A percentile compares a stretch with the other conserved stretches of the same genome.
These are phyloP conservation scores for carrot (Daucus carota) DNA, from an alignment of 129 eudicot genomes.

Conservation along the genomic window DNA sequence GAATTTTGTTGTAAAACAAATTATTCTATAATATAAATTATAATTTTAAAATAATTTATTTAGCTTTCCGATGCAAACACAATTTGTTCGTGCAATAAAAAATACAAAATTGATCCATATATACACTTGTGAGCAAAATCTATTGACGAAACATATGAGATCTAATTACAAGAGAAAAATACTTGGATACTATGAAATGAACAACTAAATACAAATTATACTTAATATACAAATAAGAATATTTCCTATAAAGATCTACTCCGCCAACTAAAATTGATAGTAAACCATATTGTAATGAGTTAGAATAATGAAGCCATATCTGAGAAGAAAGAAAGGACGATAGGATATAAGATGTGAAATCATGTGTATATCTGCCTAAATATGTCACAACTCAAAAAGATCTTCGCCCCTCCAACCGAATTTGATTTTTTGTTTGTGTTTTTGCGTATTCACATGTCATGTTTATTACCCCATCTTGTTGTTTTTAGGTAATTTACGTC, in stretches of 20 bases:
- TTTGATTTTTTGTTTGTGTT: constrained; percentile 1
- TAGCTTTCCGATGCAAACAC: too few relatives aligned
- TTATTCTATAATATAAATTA: too few relatives aligned
- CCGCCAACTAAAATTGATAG: background rate
- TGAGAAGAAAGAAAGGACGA: background rate
- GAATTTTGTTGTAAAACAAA: too few relatives aligned
- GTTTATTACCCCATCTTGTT: background rate
- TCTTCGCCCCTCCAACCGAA: background rate
- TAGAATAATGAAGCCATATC: background rate
- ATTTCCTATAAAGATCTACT: background rate
- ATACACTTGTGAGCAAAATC: too few relatives aligned
- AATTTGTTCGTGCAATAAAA: too few relatives aligned
- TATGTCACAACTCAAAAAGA: background rate
- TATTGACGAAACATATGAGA: too few relatives aligned
- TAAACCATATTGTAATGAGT: background rate
- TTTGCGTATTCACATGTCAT: constrained; percentile 1
- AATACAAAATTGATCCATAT: too few relatives aligned
- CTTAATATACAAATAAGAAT: too few relatives aligned
- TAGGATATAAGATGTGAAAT: background rate
- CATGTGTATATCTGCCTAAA: background rate
- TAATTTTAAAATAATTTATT: too few relatives aligned
- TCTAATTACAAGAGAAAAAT: too few relatives aligned
- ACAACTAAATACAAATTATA: too few relatives aligned
- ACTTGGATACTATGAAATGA: too few relatives aligned
- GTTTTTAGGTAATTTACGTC: background rate